Conservation (phyloP, 805 yeast species). For the Cyberlindnera xishuangbannaensis region DNA sequence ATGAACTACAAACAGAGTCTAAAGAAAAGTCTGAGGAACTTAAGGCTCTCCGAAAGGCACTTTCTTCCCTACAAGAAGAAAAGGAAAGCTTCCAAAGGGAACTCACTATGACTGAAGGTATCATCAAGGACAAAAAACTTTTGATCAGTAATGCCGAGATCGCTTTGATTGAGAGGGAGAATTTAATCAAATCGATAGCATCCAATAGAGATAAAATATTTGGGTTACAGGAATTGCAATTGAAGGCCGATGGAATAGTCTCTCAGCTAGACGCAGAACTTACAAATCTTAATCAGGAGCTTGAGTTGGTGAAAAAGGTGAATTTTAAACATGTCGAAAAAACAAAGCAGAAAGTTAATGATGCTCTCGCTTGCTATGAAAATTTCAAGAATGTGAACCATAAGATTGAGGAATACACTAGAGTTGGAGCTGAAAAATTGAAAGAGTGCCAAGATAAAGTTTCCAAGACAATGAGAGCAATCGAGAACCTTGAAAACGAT, state of each 20-base stretch:
- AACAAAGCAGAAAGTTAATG: too few relatives aligned
- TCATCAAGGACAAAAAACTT: slow-evolving; percentile 47
- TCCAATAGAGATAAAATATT: slow-evolving; percentile 29
- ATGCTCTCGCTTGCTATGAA: neutral
- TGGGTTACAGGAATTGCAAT: slow-evolving; percentile 15
- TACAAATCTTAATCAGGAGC: slow-evolving; percentile 15
- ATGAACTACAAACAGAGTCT: slow-evolving; percentile 42
- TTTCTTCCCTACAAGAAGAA: slow-evolving; percentile 31
- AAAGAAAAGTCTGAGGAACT: slow-evolving; percentile 33
- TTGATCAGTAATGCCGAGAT: slow-evolving; percentile 48
- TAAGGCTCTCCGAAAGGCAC: slow-evolving; percentile 33
- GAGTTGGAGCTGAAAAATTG: slow-evolving; percentile 1
- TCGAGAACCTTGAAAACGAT: slow-evolving; percentile 24
- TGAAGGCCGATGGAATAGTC: slow-evolving; percentile 20
- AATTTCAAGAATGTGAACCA: slow-evolving; percentile 23
- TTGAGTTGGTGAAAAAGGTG: slow-evolving; percentile 1
- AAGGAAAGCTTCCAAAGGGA: slow-evolving; percentile 42
- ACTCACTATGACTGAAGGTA: slow-evolving; percentile 39
- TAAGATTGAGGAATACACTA: slow-evolving; percentile 25
- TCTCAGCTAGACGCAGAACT: slow-evolving; percentile 8
- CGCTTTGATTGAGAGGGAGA: slow-evolving; percentile 41
- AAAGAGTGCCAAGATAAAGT: slow-evolving; percentile 8
- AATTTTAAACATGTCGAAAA: neutral
- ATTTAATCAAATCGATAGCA: slow-evolving; percentile 32
- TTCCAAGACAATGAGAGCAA: slow-evolving; percentile 13